Percentiles rank a stretch among this genome's conserved stretches.
These are phyloP conservation scores for Coemansia sp. DNA, from an alignment of 192 early-diverging fungal species.

Conservation along the genomic window DNA sequence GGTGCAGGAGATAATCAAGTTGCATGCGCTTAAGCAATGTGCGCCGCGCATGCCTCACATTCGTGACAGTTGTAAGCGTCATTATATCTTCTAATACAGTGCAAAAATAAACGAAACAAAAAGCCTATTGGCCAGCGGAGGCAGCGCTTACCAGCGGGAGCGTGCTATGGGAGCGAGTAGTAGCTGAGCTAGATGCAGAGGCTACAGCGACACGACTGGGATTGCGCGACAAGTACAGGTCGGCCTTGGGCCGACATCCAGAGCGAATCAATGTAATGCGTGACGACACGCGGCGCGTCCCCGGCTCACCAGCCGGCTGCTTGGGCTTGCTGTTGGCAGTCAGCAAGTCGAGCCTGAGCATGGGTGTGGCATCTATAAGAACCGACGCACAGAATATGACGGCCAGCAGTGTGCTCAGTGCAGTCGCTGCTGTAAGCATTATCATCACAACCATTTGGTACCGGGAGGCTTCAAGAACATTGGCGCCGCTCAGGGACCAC, in stretches of 20 bases:
- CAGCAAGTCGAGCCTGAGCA: slow-evolving; percentile 32
- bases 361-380: slow-evolving; percentile 29
- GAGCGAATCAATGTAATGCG: slow-evolving; percentile 16
- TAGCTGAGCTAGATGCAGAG: background rate
- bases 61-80: background rate
- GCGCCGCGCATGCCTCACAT: background rate
- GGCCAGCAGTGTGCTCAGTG: slow-evolving; percentile 58
- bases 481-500: slow-evolving; percentile 79
- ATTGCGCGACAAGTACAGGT: slow-evolving; percentile 17
- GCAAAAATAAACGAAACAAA: background rate
- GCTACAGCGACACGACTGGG: background rate
- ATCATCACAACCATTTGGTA: slow-evolving; percentile 87
- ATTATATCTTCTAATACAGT: background rate
- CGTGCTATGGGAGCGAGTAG: background rate
- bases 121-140: background rate
- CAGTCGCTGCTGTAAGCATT: slow-evolving; percentile 75
- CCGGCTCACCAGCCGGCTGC: background rate
- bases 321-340: background rate
- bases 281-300: background rate
- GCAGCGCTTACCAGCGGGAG: background rate
- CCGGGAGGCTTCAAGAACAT: slow-evolving; percentile 72
- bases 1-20: background rate
- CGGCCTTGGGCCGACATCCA: slow-evolving; percentile 17
- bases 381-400: slow-evolving; percentile 43
- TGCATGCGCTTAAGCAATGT: too few species aligned